phyloP scores from a whole-genome alignment of 179 eudicot species.

The Camellia oleifera region DNA sequence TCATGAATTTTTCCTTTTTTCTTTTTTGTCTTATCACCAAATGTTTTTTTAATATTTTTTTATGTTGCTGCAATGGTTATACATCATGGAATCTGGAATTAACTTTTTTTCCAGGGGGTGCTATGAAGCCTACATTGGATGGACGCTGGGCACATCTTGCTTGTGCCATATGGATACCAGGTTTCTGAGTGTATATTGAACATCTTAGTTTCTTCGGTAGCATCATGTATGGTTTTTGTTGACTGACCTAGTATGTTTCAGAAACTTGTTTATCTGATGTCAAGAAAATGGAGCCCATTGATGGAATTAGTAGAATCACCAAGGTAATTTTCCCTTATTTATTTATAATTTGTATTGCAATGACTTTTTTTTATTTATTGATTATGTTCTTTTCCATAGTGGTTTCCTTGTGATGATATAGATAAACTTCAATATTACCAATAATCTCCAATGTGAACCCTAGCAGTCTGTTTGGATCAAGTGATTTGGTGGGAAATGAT shows the following conservation, averaged over 20 bases:
- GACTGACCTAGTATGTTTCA: slow-evolving; percentile 35
- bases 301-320: slow-evolving; percentile 73
- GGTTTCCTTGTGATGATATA: background rate
- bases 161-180: slow-evolving; percentile 99
- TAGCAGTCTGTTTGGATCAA: too few species aligned
- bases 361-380: background rate
- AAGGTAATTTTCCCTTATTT: slow-evolving; percentile 47
- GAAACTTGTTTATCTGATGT: slow-evolving; percentile 93
- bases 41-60: background rate
- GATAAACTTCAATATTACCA: background rate
- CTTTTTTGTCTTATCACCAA: background rate
- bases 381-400: background rate
- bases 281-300: slow-evolving; percentile 97
- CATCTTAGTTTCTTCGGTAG: slow-evolving; percentile 11
- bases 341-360: background rate
- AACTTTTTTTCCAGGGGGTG: slow-evolving; percentile 61
- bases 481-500: too few species aligned
- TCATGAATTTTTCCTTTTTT: background rate
- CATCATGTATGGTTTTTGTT: slow-evolving; percentile 15
- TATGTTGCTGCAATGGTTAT: background rate
- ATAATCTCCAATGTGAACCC: background rate
- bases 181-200: slow-evolving; percentile 30
- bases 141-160: slow-evolving; percentile 99
- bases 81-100: slow-evolving; percentile 10
- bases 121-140: slow-evolving; percentile 97